These are phyloP conservation scores for Rhizopogon vinicolor DNA, from an alignment of 768 basidiomycete species.

Conservation along the genomic window DNA sequence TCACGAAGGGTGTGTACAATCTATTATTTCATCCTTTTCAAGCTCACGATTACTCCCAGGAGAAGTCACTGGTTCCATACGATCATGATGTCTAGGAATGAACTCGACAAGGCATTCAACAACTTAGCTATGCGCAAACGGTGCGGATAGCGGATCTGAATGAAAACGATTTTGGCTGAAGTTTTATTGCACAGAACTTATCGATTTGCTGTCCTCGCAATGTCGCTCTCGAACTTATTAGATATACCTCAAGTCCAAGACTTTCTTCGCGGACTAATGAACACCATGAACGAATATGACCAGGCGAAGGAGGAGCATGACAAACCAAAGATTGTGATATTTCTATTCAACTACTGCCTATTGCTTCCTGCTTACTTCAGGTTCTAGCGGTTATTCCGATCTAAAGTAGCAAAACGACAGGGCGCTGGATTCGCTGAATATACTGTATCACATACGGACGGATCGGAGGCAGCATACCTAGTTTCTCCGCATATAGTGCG, in stretches of 20 bases:
- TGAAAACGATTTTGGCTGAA: constrained; percentile 1
- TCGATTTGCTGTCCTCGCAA: constrained; percentile 80
- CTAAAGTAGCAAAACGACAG: constrained; percentile 52
- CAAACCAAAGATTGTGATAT: constrained; percentile 65
- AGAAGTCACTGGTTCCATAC: constrained; percentile 88
- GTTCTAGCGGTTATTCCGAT: constrained; percentile 52
- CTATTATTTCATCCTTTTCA: neutral
- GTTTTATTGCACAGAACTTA: constrained; percentile 52
- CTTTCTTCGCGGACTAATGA: constrained; percentile 68
- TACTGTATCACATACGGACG: constrained; percentile 54
- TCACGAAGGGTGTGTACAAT: constrained; percentile 70
- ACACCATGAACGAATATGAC: constrained; percentile 73
- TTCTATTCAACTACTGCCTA: neutral
- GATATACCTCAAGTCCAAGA: constrained; percentile 81
- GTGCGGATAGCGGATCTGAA: constrained; percentile 32
- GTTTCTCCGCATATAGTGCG: constrained; percentile 71
- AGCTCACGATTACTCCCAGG: constrained; percentile 31
- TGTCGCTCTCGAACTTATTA: constrained; percentile 79
- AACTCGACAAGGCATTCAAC: constrained; percentile 72
- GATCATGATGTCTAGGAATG: constrained; percentile 67
- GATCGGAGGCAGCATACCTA: constrained; percentile 63
- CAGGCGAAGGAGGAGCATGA: constrained; percentile 49
- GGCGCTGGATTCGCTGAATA: constrained; percentile 52
- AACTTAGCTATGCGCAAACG: constrained; percentile 76
- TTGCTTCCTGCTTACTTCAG: constrained; percentile 7